Base-by-base conservation (phyloP, 306 rosid species). In the Fragaria nilgerrensis region DNA sequence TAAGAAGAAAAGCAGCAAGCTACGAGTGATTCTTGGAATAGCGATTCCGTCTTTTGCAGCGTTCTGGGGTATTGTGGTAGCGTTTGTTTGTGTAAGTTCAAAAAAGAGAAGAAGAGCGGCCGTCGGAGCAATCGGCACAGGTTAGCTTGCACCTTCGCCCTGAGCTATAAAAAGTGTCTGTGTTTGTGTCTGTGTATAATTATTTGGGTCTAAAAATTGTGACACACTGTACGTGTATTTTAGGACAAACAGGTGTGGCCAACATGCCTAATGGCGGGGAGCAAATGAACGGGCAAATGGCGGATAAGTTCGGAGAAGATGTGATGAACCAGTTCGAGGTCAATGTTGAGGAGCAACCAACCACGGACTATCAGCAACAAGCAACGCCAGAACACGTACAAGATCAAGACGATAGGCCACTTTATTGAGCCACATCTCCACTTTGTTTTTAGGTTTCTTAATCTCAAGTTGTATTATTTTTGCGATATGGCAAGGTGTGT, bases 21-120 rank as follows among this genome's bases (percentile, higher is more conserved):
- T 70, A 44, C 25, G 62, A 27, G 20, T 78, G 29, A 70, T 78
- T 78, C 22, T 78, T n/a, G 81, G 76, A 25, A 50, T 58, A 8
- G 55, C 67, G 44, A 32, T 78, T 56, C 67, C 69, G 56, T 23
- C 70, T 56, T 29, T 78, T 17, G 27, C 1, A 27, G 27, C 11
- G 34, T 56, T 70, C 61, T 61, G 39, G 69, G 16, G 23, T 41
- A 9, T 55, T 32, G 48, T 72, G 34, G 49, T 34, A 22, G 43
- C 52, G n/a, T 19, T 17, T 4, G 23, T 70, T 2, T 70, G 74
- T 36, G 34, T 52, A 12, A 72, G 23, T 41, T 29, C 36, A 0
- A 52, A 23, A 7, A 73, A 55, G 17, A 73, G 52, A 58, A 55
- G 39, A 41, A 10, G 17, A 68, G 48, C 32, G 9, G 72, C 67